Percentiles rank a stretch among this genome's conserved stretches.
phyloP scores from a whole-genome alignment of 352 stramenopile genomes.

The Blastocystis sp. region DNA sequence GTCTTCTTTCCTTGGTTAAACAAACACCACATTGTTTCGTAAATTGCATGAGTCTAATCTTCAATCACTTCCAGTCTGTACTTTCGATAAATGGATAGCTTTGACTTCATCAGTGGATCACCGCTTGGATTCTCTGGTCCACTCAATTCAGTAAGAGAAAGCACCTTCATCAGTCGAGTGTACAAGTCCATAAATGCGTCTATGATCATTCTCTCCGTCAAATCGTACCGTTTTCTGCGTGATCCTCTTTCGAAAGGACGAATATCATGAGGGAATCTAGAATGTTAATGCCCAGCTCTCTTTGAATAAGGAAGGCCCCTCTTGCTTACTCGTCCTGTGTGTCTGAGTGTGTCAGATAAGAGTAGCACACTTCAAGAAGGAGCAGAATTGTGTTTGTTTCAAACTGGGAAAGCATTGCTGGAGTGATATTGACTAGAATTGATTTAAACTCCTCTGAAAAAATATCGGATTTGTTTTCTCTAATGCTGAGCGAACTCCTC shows the following conservation, averaged over 20 bases:
- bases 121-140: background rate
- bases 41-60: conserved; percentile 26
- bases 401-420: background rate
- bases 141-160: background rate
- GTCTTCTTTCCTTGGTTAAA: background rate
- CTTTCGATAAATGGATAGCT: conserved; percentile 37
- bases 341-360: background rate
- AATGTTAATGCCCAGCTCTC: background rate
- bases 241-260: conserved; percentile 5
- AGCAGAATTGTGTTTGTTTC: conserved; percentile 16
- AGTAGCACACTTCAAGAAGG: conserved; percentile 28
- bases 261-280: conserved; percentile 20
- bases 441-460: conserved; percentile 13
- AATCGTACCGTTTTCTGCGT: background rate
- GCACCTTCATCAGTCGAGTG: background rate
- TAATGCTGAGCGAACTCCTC: background rate
- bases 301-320: background rate
- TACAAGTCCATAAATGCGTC: conserved; percentile 3
- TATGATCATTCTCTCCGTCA: background rate
- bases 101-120: background rate
- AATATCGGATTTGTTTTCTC: background rate
- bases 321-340: background rate
- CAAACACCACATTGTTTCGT: background rate
- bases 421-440: conserved; percentile 32
- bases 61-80: background rate